Conservation (phyloP, 2,329 filamentous ascomycete genomes). For the Pestalotiopsis fici region DNA sequence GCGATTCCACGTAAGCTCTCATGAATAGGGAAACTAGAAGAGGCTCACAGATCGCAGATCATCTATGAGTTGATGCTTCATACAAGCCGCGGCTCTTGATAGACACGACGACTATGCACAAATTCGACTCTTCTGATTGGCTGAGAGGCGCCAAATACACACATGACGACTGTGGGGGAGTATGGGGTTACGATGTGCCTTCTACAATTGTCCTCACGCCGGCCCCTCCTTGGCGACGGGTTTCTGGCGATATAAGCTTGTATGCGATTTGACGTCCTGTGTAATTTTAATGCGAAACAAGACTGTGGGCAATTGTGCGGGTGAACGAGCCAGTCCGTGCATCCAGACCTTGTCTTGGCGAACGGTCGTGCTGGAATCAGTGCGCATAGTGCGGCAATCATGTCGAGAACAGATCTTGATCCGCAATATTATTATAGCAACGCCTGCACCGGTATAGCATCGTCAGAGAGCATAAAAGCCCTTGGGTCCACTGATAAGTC, state of each 20-base stretch:
- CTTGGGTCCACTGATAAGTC: neutral
- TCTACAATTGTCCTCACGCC: neutral
- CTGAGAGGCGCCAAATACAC: neutral
- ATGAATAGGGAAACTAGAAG: neutral
- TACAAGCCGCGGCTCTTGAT: neutral
- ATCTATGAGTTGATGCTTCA: neutral
- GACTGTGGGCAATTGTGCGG: neutral
- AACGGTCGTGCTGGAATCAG: neutral
- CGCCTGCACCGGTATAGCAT: neutral
- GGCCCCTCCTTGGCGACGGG: neutral
- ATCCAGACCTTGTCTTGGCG: neutral
- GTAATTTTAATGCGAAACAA: neutral
- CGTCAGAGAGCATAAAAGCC: too few species aligned
- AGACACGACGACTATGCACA: neutral
- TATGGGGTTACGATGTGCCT: neutral
- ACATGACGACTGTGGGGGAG: neutral
- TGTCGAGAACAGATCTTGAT: neutral
- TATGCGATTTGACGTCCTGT: neutral
- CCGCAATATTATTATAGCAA: neutral
- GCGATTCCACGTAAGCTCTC: slow-evolving; percentile 1
- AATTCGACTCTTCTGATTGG: slow-evolving; percentile 3
- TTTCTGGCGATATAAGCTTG: neutral
- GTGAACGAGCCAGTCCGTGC: neutral
- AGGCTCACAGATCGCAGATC: neutral
- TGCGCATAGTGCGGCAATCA: neutral